Percentiles rank a stretch among this genome's conserved stretches.
Conservation (phyloP, 1,139 yeast species). For the Pichia sp. region DNA sequence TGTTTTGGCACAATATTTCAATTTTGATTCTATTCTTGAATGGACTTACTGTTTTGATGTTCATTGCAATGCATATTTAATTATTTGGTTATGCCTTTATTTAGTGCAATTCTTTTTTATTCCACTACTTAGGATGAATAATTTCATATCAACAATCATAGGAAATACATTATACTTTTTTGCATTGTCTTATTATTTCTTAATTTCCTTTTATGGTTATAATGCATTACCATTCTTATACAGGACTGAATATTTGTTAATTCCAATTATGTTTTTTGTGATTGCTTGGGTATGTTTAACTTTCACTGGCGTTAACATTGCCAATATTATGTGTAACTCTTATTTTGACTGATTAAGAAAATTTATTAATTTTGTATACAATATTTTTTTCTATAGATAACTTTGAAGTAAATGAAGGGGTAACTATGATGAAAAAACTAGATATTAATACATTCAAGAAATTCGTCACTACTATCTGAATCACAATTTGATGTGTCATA, state of each 20-base stretch:
- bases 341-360: conserved; percentile 43
- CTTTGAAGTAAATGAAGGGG: not conserved
- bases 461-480: not conserved
- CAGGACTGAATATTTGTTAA: conserved; percentile 48
- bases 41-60: conserved; percentile 95
- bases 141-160: conserved; percentile 57
- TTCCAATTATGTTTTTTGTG: conserved; percentile 54
- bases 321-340: conserved; percentile 57
- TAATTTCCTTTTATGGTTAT: conserved; percentile 82
- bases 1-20: conserved; percentile 14
- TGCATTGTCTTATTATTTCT: conserved; percentile 67
- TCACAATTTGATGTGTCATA: not conserved
- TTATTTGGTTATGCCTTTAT: conserved; percentile 74
- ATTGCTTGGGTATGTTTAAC: conserved; percentile 53
- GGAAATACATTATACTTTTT: conserved; percentile 75
- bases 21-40: conserved; percentile 46
- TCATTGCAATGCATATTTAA: conserved; percentile 80
- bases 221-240: conserved; percentile 75
- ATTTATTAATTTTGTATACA: not conserved
- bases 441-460: not conserved
- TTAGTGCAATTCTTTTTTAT: conserved; percentile 68
- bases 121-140: conserved; percentile 61
- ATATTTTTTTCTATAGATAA: not conserved
- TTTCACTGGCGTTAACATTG: conserved; percentile 63
- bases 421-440: not conserved